Base-by-base conservation (phyloP, 345 rosid genomes). In the Alliaria petiolata region DNA sequence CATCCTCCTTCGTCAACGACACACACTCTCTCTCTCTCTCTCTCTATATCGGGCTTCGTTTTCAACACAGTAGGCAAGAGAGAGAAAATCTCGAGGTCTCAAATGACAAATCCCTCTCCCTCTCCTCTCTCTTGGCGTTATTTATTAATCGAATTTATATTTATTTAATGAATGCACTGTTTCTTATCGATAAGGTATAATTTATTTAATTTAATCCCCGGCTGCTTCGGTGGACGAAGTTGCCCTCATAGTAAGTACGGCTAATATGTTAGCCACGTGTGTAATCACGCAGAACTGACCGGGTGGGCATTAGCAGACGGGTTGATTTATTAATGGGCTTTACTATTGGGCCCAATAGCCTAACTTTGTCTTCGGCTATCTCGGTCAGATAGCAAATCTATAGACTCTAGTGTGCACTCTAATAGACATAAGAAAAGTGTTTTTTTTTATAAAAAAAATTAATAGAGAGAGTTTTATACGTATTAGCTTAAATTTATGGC, bases 381-480 rank as follows among this genome's bases (percentile, higher is more conserved):
- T 43, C 22, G 25, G 2, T 22, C 25, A 22, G 25, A 22, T 1
- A 22, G 25, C 1, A 22, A 22, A 22, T 22, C 3, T 22, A 22
- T 3, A 22, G 25, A 22, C 25, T 22, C 2, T 22, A 22, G 25
- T 22, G 25, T 22, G 25, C 25, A 1, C 25, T 22, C 47, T 59
- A 30, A 25, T 38, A 7, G 75, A 47, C 50, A 30, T 25, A 50
- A 59, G 15, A 30, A 14, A n/a, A 28, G n/a, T 22, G 25, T 22
- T 22, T 22, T 83, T 77, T 92, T 90, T 30, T 88, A 81, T 81
- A n/a, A n/a, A n/a, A n/a, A n/a, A n/a, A 22, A 22, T 22, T 22
- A 22, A 22, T 22, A 1, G 25, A 22, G 92, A 95, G 25, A 22
- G 25, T 22, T 22, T 22, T 22, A 22, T 22, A 22, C 25, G 25